These are phyloP conservation scores for Sextonia rubra DNA, from an alignment of 164 flowering plant species.

Conservation along the genomic window DNA sequence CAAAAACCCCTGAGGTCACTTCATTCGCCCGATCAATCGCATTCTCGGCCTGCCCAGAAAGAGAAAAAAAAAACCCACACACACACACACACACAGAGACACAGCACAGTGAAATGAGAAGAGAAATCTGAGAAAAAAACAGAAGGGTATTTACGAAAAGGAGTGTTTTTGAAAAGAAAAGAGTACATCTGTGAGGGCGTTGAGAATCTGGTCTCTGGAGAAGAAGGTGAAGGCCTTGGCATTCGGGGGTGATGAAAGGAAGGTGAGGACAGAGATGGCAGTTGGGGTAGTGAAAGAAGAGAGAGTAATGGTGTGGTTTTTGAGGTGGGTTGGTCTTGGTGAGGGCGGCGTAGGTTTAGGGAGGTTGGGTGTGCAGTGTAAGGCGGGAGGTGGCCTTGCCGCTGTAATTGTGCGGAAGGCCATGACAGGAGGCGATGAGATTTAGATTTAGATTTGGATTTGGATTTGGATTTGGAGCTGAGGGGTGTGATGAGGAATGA, in stretches of 20 bases:
- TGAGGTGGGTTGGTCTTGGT: neutral
- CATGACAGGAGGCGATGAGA: slow-evolving; percentile 15
- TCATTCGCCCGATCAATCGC: slow-evolving; percentile 61
- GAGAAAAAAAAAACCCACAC: neutral
- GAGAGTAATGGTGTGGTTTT: neutral
- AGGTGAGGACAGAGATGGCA: slow-evolving; percentile 29
- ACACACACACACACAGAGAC: too few relatives aligned
- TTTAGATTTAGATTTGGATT: too few relatives aligned
- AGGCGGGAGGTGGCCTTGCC: slow-evolving; percentile 31
- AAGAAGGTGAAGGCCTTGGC: slow-evolving; percentile 52
- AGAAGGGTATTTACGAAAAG: too few relatives aligned
- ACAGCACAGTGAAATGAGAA: neutral
- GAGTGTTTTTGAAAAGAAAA: too few relatives aligned
- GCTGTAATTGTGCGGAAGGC: slow-evolving; percentile 54
- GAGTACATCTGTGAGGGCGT: slow-evolving; percentile 59
- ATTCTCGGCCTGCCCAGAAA: slow-evolving; percentile 57
- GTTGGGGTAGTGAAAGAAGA: slow-evolving; percentile 1
- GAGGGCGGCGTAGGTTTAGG: neutral
- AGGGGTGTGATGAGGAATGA: too few relatives aligned
- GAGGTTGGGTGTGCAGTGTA: slow-evolving; percentile 11
- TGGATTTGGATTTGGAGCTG: too few relatives aligned
- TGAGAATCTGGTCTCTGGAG: slow-evolving; percentile 73
- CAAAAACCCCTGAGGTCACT: slow-evolving; percentile 48
- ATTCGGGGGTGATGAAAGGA: slow-evolving; percentile 46
- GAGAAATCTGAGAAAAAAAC: too few relatives aligned